A percentile compares a stretch with the other conserved stretches of the same genome.
Evolutionary conservation across 2,329 filamentous ascomycete genomes (phyloP).

Genomic region (Aspergillus tanneri): DNA sequence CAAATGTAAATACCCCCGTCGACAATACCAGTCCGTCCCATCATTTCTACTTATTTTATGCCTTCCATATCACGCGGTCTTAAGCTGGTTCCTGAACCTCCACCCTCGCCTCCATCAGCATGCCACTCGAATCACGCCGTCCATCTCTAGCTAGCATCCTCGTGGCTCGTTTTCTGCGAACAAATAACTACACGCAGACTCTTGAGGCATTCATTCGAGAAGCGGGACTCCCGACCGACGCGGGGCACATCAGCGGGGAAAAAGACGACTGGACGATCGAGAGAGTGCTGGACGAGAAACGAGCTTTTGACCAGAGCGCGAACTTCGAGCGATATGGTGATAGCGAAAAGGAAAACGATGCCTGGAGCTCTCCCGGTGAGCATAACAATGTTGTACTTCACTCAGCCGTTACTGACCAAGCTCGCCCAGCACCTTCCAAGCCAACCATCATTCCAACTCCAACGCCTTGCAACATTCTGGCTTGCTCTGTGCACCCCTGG

Average conservation of each 20-base stretch:
- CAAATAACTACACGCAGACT: conserved; percentile 51
- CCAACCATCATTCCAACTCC: conserved; percentile 44
- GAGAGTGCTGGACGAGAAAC: conserved; percentile 61
- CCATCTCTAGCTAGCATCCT: conserved; percentile 33
- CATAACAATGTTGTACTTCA: neutral
- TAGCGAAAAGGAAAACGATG: conserved; percentile 39
- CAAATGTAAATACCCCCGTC: too few species aligned
- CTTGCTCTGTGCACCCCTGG: conserved; percentile 46
- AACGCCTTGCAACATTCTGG: conserved; percentile 55
- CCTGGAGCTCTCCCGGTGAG: conserved; percentile 52
- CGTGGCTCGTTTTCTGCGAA: conserved; percentile 46
- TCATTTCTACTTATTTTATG: neutral
- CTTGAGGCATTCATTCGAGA: conserved; percentile 59
- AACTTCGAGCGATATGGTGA: conserved; percentile 56
- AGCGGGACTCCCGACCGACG: conserved; percentile 54
- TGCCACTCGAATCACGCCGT: conserved; percentile 9
- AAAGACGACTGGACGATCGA: conserved; percentile 57
- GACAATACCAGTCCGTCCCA: too few species aligned
- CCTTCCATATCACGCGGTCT: neutral
- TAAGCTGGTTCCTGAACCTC: neutral
- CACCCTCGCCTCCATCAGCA: neutral
- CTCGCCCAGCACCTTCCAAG: conserved; percentile 45
- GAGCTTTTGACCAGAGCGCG: conserved; percentile 55
- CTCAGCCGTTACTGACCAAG: neutral
- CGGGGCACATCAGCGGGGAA: conserved; percentile 38